Percentiles rank a stretch among this genome's conserved stretches.
These are phyloP conservation scores for Fonsecaea pugnacius DNA, from an alignment of 2,329 filamentous ascomycete species.

Conservation along the genomic window DNA sequence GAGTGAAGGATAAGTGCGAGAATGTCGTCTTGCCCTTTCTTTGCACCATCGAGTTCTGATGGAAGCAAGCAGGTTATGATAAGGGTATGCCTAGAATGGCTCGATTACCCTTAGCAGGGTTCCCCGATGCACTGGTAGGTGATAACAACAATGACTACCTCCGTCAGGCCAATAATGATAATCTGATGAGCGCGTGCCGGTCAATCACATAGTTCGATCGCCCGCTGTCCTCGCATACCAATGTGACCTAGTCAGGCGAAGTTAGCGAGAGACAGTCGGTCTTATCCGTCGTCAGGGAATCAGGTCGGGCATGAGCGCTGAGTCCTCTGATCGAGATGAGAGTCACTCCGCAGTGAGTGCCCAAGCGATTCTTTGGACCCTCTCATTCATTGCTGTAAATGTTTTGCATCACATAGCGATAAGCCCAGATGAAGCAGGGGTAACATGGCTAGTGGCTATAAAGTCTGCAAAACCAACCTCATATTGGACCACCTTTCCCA, in stretches of 20 bases:
- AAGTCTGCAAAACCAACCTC: neutral
- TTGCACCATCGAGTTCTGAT: neutral
- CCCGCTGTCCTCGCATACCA: neutral
- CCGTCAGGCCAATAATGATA: neutral
- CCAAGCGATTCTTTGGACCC: neutral
- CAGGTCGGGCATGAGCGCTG: neutral
- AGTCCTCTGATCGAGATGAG: too few species aligned
- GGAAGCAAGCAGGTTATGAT: neutral
- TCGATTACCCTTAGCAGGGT: neutral
- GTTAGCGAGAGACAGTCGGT: neutral
- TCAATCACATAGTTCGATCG: neutral
- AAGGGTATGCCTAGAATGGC: neutral
- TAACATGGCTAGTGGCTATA: neutral
- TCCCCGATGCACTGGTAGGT: neutral
- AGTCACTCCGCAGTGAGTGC: too few species aligned
- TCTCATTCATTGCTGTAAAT: neutral
- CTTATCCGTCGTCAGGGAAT: neutral
- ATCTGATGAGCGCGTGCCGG: neutral
- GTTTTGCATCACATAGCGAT: neutral
- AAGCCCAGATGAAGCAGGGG: neutral
- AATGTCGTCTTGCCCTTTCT: neutral
- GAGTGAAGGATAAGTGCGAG: neutral
- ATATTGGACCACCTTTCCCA: neutral
- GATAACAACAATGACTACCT: constrained; percentile 1
- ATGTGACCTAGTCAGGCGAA: neutral